Percentiles rank a stretch among this genome's conserved stretches.
Evolutionary conservation across 257 asterid species (phyloP).

Genomic region (Thymus quinquecostatus): DNA sequence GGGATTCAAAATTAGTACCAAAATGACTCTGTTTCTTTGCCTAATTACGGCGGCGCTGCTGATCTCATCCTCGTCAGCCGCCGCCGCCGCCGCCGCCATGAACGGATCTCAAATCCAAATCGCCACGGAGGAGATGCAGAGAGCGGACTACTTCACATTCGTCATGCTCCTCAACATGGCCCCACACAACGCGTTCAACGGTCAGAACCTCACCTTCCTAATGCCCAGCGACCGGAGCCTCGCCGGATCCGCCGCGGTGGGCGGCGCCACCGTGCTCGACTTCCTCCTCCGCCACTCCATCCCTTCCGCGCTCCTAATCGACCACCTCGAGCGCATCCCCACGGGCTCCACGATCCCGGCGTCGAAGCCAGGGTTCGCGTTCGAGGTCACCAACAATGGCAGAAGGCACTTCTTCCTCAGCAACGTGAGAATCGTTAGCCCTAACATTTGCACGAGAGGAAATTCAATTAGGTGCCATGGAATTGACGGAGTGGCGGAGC

Average conservation of each 20-base stretch:
- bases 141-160: conserved; percentile 72
- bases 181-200: conserved; percentile 40
- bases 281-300: conserved; percentile 78
- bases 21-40: conserved; percentile 30
- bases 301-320: conserved; percentile 62
- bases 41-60: conserved; percentile 14
- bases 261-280: conserved; percentile 39
- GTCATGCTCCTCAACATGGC: conserved; percentile 77
- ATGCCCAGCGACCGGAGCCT: conserved; percentile 73
- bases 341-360: conserved; percentile 69
- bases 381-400: conserved; percentile 54
- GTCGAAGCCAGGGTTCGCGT: conserved; percentile 51
- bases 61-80: conserved; percentile 23
- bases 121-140: conserved; percentile 73
- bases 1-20: neutral
- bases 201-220: conserved; percentile 56
- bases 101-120: conserved; percentile 26
- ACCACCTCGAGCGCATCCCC: conserved; percentile 59
- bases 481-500: conserved; percentile 60
- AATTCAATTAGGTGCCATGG: conserved; percentile 76
- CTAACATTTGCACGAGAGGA: conserved; percentile 62
- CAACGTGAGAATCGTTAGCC: conserved; percentile 60
- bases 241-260: conserved; percentile 35
- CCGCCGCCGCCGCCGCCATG: neutral
- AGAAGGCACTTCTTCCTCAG: conserved; percentile 56